Percentiles rank a stretch among this genome's conserved stretches.
phyloP scores from a whole-genome alignment of 345 rosid genomes.

The Barbarea vulgaris region DNA sequence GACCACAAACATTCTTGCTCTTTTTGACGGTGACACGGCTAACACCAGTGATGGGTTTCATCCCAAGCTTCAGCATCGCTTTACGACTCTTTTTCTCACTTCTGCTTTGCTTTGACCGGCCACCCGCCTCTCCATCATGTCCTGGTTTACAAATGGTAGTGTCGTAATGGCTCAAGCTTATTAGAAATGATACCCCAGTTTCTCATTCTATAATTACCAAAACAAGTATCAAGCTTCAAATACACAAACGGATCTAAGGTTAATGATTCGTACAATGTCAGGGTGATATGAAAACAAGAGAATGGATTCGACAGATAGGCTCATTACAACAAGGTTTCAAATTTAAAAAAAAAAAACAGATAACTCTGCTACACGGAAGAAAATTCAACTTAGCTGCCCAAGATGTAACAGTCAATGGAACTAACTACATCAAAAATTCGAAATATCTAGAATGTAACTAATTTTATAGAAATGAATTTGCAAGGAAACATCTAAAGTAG shows the following conservation, averaged over 20 bases:
- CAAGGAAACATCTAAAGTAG: neutral
- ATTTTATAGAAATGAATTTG: neutral
- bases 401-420: neutral
- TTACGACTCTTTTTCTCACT: slow-evolving; percentile 91
- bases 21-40: slow-evolving; percentile 82
- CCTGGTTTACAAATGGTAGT: slow-evolving; percentile 24
- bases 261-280: neutral
- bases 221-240: slow-evolving; percentile 4
- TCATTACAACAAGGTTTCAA: neutral
- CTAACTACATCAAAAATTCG: neutral
- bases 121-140: slow-evolving; percentile 58
- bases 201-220: neutral
- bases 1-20: slow-evolving; percentile 71
- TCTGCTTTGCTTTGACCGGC: slow-evolving; percentile 82
- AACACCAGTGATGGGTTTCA: slow-evolving; percentile 79
- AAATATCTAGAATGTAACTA: neutral
- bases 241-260: too few relatives aligned
- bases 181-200: neutral
- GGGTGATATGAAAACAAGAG: neutral
- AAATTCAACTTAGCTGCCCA: neutral
- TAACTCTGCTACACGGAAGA: neutral
- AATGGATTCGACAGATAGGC: neutral
- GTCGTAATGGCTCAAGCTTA: slow-evolving; percentile 1
- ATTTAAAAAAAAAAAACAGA: neutral
- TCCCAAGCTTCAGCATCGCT: slow-evolving; percentile 89